Evolutionary conservation across 139 green algal species (phyloP), one percentile per base, ranked within the genome.

Genomic region (Chlorella sorokiniana): DNA sequence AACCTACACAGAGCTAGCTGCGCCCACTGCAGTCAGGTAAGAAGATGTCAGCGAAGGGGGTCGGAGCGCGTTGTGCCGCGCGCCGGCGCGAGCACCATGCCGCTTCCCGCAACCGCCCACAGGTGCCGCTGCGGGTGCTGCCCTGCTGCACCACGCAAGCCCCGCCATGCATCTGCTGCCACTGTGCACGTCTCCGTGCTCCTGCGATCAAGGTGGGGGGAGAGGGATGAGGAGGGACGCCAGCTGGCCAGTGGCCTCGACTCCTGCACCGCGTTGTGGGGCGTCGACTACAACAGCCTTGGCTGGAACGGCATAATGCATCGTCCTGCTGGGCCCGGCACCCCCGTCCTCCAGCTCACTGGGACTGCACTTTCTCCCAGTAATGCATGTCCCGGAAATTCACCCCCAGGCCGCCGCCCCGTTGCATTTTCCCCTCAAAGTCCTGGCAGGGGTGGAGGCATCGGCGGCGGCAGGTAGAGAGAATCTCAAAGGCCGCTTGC

Each of bases 351-450:
- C n/a, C n/a, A n/a, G n/a, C 56, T 65, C 56, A 52, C 65, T 51
- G 65, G 3, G 20, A 16, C 65, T 72, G 65, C 65, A 72, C 65
- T 33, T 72, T n/a, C 18, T 72, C 65, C 9, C 38, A 72, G 65
- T 72, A 72, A 27, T 45, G 35, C 22, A 48, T 44, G 33, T 52
- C 38, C 22, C 65, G 35, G 38, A 48, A 44, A 7, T 72, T 45
- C 3, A 44, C 33, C 2, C 65, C 65, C 65, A 72, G 38, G 65
- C 65, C 65, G 8, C 38, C 65, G 1, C 65, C 65, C 1, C 65
- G 65, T 22, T 44, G 18, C 65, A 72, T 72, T 37, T 72, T 72
- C 37, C 33, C 3, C 9, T 72, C 35, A 38, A 72, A 72, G 37
- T 72, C 65, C 65, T 72, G 56, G 56, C 18, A 31, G 18, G 18